phyloP scores from a whole-genome alignment of 2,329 filamentous ascomycete species.

The Colletotrichum destructivum region DNA sequence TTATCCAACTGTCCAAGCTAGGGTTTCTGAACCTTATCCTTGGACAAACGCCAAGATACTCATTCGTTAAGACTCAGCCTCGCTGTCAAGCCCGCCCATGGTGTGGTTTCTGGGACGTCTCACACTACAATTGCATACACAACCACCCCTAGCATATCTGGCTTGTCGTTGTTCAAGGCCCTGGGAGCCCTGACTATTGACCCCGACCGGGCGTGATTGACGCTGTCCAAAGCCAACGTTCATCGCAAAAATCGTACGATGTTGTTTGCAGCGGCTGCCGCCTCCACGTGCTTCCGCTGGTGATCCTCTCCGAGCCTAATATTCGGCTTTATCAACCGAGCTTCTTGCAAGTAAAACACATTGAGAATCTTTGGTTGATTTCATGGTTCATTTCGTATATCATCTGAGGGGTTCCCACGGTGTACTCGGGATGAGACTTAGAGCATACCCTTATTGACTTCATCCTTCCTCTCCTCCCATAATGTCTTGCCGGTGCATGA shows the following conservation, averaged over 20 bases:
- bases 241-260: constrained; percentile 43
- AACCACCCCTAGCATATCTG: constrained; percentile 7
- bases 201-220: constrained; percentile 10
- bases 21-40: constrained; percentile 7
- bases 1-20: constrained; percentile 14
- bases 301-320: constrained; percentile 34
- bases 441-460: constrained; percentile 91
- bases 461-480: constrained; percentile 96
- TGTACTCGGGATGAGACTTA: constrained; percentile 4
- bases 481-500: constrained; percentile 98
- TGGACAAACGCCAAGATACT: constrained; percentile 32
- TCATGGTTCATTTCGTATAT: constrained; percentile 28
- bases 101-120: constrained; percentile 30
- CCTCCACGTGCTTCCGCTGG: constrained; percentile 34
- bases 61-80: constrained; percentile 29
- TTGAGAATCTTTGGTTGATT: constrained; percentile 15
- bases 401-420: constrained; percentile 21
- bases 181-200: constrained; percentile 26
- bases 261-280: constrained; percentile 34
- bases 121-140: constrained; percentile 16
- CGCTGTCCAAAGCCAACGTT: constrained; percentile 26
- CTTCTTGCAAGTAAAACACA: constrained; percentile 24
- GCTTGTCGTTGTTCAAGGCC: constrained; percentile 4
- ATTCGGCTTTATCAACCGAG: constrained; percentile 36
- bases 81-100: constrained; percentile 25